Evolutionary conservation across 768 basidiomycete species (phyloP).

Genomic region (Tricholomella constricta): DNA sequence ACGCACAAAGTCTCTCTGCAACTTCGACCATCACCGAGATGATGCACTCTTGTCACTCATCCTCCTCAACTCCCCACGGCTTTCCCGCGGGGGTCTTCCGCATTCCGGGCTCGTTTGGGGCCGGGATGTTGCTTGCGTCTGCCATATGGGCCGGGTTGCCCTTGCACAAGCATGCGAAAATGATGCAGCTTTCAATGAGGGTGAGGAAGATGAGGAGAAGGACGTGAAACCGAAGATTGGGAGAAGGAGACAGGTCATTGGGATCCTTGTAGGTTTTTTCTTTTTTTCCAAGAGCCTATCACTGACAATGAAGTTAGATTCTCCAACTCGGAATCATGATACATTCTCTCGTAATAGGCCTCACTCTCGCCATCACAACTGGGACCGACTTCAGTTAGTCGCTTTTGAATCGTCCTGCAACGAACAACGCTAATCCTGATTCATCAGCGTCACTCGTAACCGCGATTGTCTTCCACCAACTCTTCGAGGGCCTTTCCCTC

Average conservation of each 20-base stretch:
- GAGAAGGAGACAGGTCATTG: conserved; percentile 66
- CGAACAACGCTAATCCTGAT: background rate
- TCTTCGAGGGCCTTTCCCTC: conserved; percentile 83
- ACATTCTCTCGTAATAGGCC: conserved; percentile 77
- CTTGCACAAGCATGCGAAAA: conserved; percentile 8
- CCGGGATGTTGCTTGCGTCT: conserved; percentile 17
- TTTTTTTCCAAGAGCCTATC: background rate
- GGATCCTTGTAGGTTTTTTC: conserved; percentile 59
- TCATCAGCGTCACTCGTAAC: conserved; percentile 65
- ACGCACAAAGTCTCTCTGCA: conserved; percentile 17
- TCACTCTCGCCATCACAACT: conserved; percentile 71
- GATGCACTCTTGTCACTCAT: conserved; percentile 18
- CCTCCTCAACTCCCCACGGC: conserved; percentile 21
- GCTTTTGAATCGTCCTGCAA: background rate
- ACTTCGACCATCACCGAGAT: conserved; percentile 12
- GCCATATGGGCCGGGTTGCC: conserved; percentile 13
- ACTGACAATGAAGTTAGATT: conserved; percentile 43
- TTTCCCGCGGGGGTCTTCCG: conserved; percentile 15
- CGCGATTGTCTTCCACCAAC: conserved; percentile 79
- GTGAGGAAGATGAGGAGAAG: conserved; percentile 15
- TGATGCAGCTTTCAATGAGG: conserved; percentile 5
- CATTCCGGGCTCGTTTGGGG: conserved; percentile 17
- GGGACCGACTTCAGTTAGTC: conserved; percentile 72
- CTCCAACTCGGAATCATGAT: conserved; percentile 87
- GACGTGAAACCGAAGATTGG: conserved; percentile 40